Conservation (phyloP, 768 basidiomycete genomes). For the Pleurotus ostreatus region DNA sequence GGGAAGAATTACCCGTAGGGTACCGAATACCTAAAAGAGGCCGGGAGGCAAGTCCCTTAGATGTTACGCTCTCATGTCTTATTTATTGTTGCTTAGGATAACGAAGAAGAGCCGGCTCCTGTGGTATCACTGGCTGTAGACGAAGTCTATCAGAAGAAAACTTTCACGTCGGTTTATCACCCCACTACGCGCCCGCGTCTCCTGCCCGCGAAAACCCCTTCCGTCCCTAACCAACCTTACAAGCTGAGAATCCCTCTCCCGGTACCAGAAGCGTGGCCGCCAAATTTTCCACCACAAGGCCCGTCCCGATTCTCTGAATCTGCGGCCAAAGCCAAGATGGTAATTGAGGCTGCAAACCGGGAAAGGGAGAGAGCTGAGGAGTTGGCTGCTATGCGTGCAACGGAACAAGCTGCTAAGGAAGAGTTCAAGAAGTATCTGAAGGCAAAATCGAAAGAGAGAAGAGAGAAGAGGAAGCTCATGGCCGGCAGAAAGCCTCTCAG, state of each 20-base stretch:
- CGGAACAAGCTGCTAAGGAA: constrained; percentile 18
- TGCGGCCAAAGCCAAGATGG: not conserved
- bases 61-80: not conserved
- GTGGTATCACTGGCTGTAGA: not conserved
- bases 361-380: constrained; percentile 10
- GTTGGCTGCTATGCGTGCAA: constrained; percentile 5
- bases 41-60: constrained; percentile 19
- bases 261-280: no score
- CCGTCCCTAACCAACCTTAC: not conserved
- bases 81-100: constrained; percentile 10
- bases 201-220: not conserved
- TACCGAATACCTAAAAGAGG: constrained; percentile 84
- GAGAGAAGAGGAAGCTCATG: constrained; percentile 30
- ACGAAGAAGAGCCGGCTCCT: constrained; percentile 13
- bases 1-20: constrained; percentile 72
- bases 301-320: not conserved
- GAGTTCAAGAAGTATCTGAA: constrained; percentile 14
- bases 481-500: constrained; percentile 38
- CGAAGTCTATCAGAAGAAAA: not conserved
- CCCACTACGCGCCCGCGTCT: not conserved
- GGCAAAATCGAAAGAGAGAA: constrained; percentile 21
- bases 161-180: not conserved
- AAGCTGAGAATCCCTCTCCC: not conserved
- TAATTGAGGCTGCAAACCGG: constrained; percentile 7
- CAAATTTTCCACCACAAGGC: no score